Percentiles rank a stretch among this genome's conserved stretches.
These are phyloP conservation scores for Musa schizocarpa DNA, from an alignment of 176 grass and related monocot genomes.

Conservation along the genomic window DNA sequence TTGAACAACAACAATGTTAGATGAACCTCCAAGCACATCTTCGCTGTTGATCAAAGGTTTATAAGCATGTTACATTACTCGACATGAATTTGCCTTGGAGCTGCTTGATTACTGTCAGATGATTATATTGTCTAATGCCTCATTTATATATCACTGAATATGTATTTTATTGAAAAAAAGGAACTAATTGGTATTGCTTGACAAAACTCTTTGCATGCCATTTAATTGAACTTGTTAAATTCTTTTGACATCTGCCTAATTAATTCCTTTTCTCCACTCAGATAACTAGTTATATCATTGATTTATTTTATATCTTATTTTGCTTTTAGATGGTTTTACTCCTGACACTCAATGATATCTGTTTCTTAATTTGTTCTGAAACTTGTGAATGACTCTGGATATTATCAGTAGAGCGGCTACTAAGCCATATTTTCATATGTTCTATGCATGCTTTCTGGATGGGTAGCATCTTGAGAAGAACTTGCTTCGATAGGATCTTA, in stretches of 20 bases:
- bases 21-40: conserved; percentile 61
- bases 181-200: too few species aligned
- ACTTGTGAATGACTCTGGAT: too few species aligned
- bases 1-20: conserved; percentile 79
- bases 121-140: neutral
- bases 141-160: neutral
- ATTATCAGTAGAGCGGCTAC: too few species aligned
- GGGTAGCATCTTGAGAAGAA: neutral
- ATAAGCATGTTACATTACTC: neutral
- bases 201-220: too few species aligned
- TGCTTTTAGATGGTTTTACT: neutral
- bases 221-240: too few species aligned
- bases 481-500: neutral
- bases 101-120: neutral
- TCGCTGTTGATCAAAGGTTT: conserved; percentile 81
- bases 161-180: neutral
- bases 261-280: too few species aligned
- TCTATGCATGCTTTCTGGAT: neutral
- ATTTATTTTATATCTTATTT: too few species aligned
- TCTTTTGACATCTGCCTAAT: too few species aligned
- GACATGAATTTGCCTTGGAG: neutral
- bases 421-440: neutral
- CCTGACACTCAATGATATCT: neutral
- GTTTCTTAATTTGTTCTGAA: too few species aligned
- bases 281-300: too few species aligned